Evolutionary conservation across 2,329 filamentous ascomycete species (phyloP).

Genomic region (Anisogramma anomala): DNA sequence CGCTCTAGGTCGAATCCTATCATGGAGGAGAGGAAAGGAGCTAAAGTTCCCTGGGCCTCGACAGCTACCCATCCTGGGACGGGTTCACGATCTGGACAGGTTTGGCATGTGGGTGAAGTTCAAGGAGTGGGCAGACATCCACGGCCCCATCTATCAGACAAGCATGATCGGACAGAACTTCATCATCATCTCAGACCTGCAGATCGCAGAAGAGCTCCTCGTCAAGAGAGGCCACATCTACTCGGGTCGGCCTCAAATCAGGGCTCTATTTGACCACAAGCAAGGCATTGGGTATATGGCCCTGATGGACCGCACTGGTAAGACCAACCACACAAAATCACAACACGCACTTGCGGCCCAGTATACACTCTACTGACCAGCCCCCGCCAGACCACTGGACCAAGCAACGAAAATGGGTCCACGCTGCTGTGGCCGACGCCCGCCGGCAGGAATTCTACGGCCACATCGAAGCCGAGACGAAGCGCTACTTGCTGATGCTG

Average conservation of each 20-base stretch:
- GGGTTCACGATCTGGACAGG: conserved; percentile 36
- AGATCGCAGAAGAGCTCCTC: conserved; percentile 36
- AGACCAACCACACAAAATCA: conserved; percentile 13
- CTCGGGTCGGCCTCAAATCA: conserved; percentile 37
- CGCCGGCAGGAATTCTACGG: conserved; percentile 33
- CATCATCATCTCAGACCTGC: conserved; percentile 35
- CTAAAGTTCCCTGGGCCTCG: conserved; percentile 34
- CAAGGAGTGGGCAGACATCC: conserved; percentile 33
- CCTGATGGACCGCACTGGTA: conserved; percentile 38
- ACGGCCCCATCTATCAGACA: conserved; percentile 34
- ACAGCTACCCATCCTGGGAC: conserved; percentile 36
- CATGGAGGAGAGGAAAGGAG: conserved; percentile 22
- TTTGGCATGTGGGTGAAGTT: conserved; percentile 40
- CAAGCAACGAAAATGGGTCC: conserved; percentile 39
- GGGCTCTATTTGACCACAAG: conserved; percentile 38
- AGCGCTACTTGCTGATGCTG: conserved; percentile 33
- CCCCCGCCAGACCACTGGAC: conserved; percentile 32
- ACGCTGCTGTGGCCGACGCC: conserved; percentile 32
- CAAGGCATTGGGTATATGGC: conserved; percentile 36
- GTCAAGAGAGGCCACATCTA: conserved; percentile 39
- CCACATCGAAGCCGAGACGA: conserved; percentile 35
- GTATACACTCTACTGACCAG: background rate
- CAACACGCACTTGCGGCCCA: too few species aligned
- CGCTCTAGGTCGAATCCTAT: conserved; percentile 27
- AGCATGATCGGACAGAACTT: conserved; percentile 29